Conservation (phyloP, 768 basidiomycete genomes). For the Plicaturopsis crispa region DNA sequence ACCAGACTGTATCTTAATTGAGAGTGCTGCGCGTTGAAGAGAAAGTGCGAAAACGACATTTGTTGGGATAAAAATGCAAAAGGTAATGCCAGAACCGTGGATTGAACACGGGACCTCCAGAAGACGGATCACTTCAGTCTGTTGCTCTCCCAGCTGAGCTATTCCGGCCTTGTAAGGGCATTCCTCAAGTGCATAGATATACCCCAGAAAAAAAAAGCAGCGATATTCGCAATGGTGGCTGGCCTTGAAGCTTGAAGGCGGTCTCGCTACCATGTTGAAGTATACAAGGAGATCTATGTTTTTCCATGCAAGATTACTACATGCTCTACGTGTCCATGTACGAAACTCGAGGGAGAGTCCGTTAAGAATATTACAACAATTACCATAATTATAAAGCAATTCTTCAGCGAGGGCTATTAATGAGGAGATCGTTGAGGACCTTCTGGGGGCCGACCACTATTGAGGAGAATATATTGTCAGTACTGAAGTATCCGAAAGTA, state of each 20-base stretch:
- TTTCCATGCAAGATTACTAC: neutral
- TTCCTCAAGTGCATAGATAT: neutral
- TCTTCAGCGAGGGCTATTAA: too few relatives aligned
- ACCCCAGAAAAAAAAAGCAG: neutral
- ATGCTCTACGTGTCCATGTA: neutral
- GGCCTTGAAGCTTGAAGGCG: neutral
- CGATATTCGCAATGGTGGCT: neutral
- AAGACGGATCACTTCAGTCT: conserved; percentile 49
- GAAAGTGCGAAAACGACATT: neutral
- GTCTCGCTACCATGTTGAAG: neutral
- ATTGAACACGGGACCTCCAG: conserved; percentile 78
- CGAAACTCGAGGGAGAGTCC: too few relatives aligned
- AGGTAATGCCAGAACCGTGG: conserved; percentile 70
- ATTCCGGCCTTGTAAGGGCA: conserved; percentile 15
- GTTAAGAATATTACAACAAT: too few relatives aligned
- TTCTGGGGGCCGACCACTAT: too few relatives aligned
- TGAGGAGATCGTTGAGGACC: too few relatives aligned
- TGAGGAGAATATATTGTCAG: too few relatives aligned
- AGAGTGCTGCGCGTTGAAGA: too few relatives aligned
- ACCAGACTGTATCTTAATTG: neutral
- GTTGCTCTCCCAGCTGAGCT: conserved; percentile 74
- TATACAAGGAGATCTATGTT: neutral
- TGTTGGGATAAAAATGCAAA: neutral
- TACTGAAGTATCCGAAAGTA: too few relatives aligned
- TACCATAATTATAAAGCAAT: too few relatives aligned